A percentile compares a stretch with the other conserved stretches of the same genome.
Conservation (phyloP, 2,329 filamentous ascomycete genomes). For the Coniochaeta ligniaria region DNA sequence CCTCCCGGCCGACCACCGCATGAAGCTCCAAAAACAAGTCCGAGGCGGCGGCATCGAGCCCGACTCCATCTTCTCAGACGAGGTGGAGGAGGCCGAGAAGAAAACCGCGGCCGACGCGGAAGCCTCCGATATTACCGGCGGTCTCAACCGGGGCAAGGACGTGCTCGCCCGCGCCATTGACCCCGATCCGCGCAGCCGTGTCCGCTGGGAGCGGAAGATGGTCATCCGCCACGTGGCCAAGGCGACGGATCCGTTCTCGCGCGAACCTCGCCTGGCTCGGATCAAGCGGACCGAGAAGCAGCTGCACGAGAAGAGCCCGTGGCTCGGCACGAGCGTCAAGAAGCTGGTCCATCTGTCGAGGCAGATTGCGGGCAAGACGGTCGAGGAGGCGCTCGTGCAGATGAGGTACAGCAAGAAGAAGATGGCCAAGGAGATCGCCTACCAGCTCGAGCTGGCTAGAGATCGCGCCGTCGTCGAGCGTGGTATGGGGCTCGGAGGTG, state of each 20-base stretch:
- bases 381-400: slow-evolving; percentile 88
- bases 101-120: slow-evolving; percentile 25
- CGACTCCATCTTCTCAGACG: slow-evolving; percentile 44
- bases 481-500: slow-evolving; percentile 71
- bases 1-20: slow-evolving; percentile 4
- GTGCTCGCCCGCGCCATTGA: slow-evolving; percentile 61
- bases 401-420: slow-evolving; percentile 97
- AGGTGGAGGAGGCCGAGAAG: slow-evolving; percentile 8
- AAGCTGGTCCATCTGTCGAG: slow-evolving; percentile 81
- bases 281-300: slow-evolving; percentile 59
- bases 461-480: slow-evolving; percentile 72
- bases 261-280: slow-evolving; percentile 50
- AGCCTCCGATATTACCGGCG: slow-evolving; percentile 16
- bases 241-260: slow-evolving; percentile 52
- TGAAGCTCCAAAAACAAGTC: slow-evolving; percentile 6
- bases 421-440: slow-evolving; percentile 70
- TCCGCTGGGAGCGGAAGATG: slow-evolving; percentile 77
- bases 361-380: slow-evolving; percentile 87
- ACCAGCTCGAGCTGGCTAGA: slow-evolving; percentile 72
- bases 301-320: slow-evolving; percentile 53
- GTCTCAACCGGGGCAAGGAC: slow-evolving; percentile 29
- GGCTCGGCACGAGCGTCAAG: slow-evolving; percentile 81
- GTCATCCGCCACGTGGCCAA: slow-evolving; percentile 68
- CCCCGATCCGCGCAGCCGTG: slow-evolving; percentile 64
- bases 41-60: slow-evolving; percentile 27